Evolutionary conservation across 768 basidiomycete species (phyloP).

Genomic region (Amanita subjunquillea): DNA sequence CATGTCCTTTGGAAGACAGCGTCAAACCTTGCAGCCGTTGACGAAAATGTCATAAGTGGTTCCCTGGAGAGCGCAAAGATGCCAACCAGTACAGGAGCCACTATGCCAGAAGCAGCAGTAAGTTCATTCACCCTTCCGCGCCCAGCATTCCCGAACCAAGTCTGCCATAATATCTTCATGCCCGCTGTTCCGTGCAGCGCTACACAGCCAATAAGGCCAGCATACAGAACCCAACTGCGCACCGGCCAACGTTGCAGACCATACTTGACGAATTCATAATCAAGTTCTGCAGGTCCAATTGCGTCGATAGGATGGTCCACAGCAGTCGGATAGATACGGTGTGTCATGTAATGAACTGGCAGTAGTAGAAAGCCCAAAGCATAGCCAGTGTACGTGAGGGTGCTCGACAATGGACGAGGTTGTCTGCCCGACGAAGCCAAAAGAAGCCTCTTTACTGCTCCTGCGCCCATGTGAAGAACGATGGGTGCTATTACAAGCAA

Average conservation of each 20-base stretch:
- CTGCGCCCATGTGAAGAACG: slow-evolving; percentile 50
- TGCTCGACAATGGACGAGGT: slow-evolving; percentile 23
- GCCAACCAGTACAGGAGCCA: slow-evolving; percentile 47
- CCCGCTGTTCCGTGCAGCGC: slow-evolving; percentile 61
- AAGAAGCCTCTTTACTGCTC: slow-evolving; percentile 43
- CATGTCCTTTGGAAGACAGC: slow-evolving; percentile 36
- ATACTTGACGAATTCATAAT: slow-evolving; percentile 76
- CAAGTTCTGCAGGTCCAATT: slow-evolving; percentile 67
- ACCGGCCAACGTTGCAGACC: slow-evolving; percentile 54
- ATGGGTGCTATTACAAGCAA: slow-evolving; percentile 61
- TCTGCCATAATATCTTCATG: slow-evolving; percentile 37
- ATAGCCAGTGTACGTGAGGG: slow-evolving; percentile 59
- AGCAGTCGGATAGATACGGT: slow-evolving; percentile 47
- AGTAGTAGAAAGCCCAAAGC: slow-evolving; percentile 44
- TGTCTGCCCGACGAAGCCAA: slow-evolving; percentile 20
- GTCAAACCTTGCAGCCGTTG: slow-evolving; percentile 37
- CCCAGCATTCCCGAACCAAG: slow-evolving; percentile 24
- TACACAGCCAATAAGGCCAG: slow-evolving; percentile 45
- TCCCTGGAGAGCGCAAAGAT: slow-evolving; percentile 44
- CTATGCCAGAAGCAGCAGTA: slow-evolving; percentile 21
- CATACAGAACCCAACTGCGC: slow-evolving; percentile 53
- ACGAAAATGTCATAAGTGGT: slow-evolving; percentile 44
- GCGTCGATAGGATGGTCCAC: slow-evolving; percentile 37
- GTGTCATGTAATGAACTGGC: slow-evolving; percentile 59
- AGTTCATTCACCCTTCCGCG: slow-evolving; percentile 11